phyloP scores from a whole-genome alignment of 345 rosid species.

The Raphanus sativus region DNA sequence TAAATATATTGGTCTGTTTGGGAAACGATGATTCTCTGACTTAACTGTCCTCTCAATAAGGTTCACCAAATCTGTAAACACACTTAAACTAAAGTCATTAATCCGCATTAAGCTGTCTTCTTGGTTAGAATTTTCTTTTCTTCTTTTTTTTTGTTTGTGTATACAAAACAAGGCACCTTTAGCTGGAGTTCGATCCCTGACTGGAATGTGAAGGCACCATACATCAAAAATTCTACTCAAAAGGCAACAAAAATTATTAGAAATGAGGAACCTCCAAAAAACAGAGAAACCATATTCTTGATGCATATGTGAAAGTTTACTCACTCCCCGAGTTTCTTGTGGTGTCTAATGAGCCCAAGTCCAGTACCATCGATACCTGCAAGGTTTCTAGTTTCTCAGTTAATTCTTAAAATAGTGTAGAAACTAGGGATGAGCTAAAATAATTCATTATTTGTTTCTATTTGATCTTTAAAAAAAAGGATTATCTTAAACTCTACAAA shows the following conservation, averaged over 20 bases:
- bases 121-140: background rate
- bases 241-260: background rate
- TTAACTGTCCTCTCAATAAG: slow-evolving; percentile 50
- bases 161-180: slow-evolving; percentile 37
- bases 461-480: background rate
- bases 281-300: slow-evolving; percentile 3
- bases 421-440: background rate
- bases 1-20: slow-evolving; percentile 59
- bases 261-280: background rate
- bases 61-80: slow-evolving; percentile 49
- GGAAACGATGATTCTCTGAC: slow-evolving; percentile 41
- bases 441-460: background rate
- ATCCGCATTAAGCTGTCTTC: background rate
- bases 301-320: slow-evolving; percentile 16
- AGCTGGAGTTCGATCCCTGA: slow-evolving; percentile 54
- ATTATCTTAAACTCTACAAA: background rate
- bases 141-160: background rate
- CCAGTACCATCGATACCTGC: slow-evolving; percentile 86
- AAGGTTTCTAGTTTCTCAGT: slow-evolving; percentile 3
- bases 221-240: slow-evolving; percentile 57
- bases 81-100: background rate
- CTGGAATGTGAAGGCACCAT: slow-evolving; percentile 75
- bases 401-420: background rate
- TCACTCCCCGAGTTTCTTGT: slow-evolving; percentile 59
- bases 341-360: slow-evolving; percentile 64